Percentiles rank a stretch among this genome's conserved stretches.
Evolutionary conservation across 1,139 yeast species (phyloP).

Genomic region (Yamadazyma sp.): DNA sequence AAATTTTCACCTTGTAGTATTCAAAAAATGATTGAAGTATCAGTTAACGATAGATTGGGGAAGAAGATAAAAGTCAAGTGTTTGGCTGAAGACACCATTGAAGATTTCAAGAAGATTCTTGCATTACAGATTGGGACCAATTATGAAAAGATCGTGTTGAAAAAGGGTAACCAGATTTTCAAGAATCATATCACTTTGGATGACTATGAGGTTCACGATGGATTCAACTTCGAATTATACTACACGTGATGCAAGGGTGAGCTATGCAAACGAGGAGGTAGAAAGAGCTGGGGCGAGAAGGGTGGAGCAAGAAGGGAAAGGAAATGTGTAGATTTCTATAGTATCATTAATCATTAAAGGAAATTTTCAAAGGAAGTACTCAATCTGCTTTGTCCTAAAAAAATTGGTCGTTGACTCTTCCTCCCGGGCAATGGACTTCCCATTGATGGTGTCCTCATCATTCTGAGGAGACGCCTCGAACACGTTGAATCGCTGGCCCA

Average conservation of each 20-base stretch:
- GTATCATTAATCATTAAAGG: not conserved
- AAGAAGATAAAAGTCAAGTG: slow-evolving; percentile 87
- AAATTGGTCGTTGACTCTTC: slow-evolving; percentile 8
- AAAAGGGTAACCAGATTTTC: slow-evolving; percentile 76
- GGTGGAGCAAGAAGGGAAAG: not conserved
- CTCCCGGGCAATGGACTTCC: slow-evolving; percentile 41
- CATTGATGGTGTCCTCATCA: slow-evolving; percentile 45
- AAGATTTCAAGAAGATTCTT: slow-evolving; percentile 83
- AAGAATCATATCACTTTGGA: slow-evolving; percentile 89
- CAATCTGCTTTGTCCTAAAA: slow-evolving; percentile 51
- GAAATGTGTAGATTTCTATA: not conserved
- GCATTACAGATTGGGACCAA: slow-evolving; percentile 82
- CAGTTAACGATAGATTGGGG: slow-evolving; percentile 63
- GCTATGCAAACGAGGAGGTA: too few relatives aligned
- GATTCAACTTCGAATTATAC: slow-evolving; percentile 82
- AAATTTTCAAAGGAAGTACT: slow-evolving; percentile 56
- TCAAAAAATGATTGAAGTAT: slow-evolving; percentile 29
- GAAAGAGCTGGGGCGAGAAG: not conserved
- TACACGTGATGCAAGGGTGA: too few relatives aligned
- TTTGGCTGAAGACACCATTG: slow-evolving; percentile 81
- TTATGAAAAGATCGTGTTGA: slow-evolving; percentile 61
- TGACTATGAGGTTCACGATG: slow-evolving; percentile 92
- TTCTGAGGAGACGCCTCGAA: slow-evolving; percentile 97
- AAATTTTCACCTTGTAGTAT: not conserved
- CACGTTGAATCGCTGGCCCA: slow-evolving; percentile 74